Base-by-base conservation (phyloP, 2,329 filamentous ascomycete genomes). In the Stachybotrys chartarum region DNA sequence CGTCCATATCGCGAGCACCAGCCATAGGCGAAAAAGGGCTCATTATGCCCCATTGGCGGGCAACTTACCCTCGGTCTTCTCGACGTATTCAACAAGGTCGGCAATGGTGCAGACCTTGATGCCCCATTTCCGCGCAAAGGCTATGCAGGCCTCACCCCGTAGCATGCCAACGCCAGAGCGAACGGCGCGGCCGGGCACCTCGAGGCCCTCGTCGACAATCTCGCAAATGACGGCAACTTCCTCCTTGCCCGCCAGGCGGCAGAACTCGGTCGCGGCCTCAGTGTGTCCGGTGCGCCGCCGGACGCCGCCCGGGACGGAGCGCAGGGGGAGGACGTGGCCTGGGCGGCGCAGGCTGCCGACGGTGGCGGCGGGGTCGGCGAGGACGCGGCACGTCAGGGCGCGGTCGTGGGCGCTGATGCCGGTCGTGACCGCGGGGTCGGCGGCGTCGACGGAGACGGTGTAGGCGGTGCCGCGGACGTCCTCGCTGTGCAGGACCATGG, bases 41-140 rank as follows among this genome's bases (percentile, higher is more conserved):
- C 7, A 47, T 18, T n/a, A 47, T 47, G 45, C 45, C 16, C 58
- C 63, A 24, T 80, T 81, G 30, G 71, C 59, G 52, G 68, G 69
- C 12, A 80, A 67, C 70, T 82, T 82, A 44, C 85, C 86, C 74
- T 92, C 86, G 45, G 79, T 85, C 77, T 84, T 86, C 71, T 94
- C 87, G 56, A 96, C 75, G 70, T 95, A 88, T 56, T 77, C 78
- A 31, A 93, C 87, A 73, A 99, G 72, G 72, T 93, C 91, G 69
- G 93, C 91, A 74, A 99, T 97, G 32, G 94, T 97, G 74, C 92
- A 96, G 57, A 96, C 91, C 77, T 88, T 94, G 63, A 99, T 77
- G 5, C 91, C 91, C 85, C 88, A 97, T 72, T 81, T 85, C 72
- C 85, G 84, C 31, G 91, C 94, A 79, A 99, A 99, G 52, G 79